A percentile compares a stretch with the other conserved stretches of the same genome.
phyloP scores from a whole-genome alignment of 495 filamentous ascomycete genomes.

The Physcia stellaris region DNA sequence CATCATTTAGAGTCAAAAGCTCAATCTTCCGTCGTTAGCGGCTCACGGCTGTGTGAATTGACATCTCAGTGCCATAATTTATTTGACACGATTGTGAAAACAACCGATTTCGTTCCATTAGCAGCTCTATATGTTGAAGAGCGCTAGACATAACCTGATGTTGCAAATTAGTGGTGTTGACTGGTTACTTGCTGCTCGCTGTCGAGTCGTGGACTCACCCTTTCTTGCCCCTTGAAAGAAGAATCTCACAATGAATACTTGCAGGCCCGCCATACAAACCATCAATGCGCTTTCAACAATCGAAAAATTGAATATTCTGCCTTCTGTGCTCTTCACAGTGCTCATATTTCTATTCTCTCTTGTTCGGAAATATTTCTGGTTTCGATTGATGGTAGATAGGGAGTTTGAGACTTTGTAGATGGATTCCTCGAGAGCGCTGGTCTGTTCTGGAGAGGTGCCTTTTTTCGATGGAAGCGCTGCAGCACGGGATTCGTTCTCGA shows the following conservation, averaged over 20 bases:
- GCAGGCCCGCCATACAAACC: slow-evolving; percentile 88
- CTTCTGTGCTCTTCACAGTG: slow-evolving; percentile 92
- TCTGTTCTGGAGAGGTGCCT: slow-evolving; percentile 84
- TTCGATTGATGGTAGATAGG: slow-evolving; percentile 89
- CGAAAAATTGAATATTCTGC: slow-evolving; percentile 92
- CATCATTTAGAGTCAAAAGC: no score
- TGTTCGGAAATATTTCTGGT: slow-evolving; percentile 99
- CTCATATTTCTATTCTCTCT: slow-evolving; percentile 98
- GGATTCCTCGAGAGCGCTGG: slow-evolving; percentile 80
- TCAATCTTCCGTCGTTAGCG: no score
- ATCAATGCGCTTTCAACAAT: slow-evolving; percentile 85
- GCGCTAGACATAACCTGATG: no score
- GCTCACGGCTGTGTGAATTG: no score
- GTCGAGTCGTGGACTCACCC: slow-evolving; percentile 16
- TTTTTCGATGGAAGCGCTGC: slow-evolving; percentile 76
- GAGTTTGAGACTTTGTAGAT: slow-evolving; percentile 90
- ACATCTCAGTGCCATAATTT: no score
- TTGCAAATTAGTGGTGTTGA: no score
- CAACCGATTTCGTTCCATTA: no score
- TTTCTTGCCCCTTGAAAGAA: slow-evolving; percentile 23
- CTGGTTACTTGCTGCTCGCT: no score
- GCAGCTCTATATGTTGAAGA: no score
- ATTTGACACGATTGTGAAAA: no score
- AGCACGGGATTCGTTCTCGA: slow-evolving; percentile 80
- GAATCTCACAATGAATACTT: slow-evolving; percentile 80